Conservation (phyloP, 1,284 basidiomycete species). For the Sparassis latifolia region DNA sequence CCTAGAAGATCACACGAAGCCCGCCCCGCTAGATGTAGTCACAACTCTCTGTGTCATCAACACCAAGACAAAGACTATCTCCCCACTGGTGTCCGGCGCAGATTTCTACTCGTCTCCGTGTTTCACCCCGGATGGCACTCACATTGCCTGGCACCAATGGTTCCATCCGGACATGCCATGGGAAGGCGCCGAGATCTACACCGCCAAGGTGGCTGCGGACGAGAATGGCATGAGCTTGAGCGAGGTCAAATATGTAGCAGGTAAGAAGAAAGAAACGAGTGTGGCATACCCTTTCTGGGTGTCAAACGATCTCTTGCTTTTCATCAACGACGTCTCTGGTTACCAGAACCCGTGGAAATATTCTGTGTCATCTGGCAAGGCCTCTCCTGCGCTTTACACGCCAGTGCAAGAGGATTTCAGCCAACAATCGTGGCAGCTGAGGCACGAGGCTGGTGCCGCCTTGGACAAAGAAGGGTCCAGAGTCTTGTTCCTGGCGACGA, state of each 20-base stretch:
- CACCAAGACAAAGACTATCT: constrained; percentile 33
- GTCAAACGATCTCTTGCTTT: constrained; percentile 51
- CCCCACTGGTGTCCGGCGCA: constrained; percentile 43
- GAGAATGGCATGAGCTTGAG: constrained; percentile 24
- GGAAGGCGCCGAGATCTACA: constrained; percentile 59
- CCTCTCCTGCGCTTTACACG: constrained; percentile 36
- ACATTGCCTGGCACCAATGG: constrained; percentile 71
- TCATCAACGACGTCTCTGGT: constrained; percentile 61
- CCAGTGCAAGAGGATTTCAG: constrained; percentile 54
- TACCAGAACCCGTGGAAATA: constrained; percentile 68
- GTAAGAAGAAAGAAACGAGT: constrained; percentile 39
- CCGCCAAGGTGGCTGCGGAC: constrained; percentile 35
- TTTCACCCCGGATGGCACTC: constrained; percentile 64
- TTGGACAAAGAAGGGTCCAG: constrained; percentile 35
- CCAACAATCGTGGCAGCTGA: constrained; percentile 50
- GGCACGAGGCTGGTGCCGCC: constrained; percentile 43
- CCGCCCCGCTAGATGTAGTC: constrained; percentile 46
- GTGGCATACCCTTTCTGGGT: constrained; percentile 58
- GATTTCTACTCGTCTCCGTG: constrained; percentile 62
- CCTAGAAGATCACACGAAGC: constrained; percentile 64
- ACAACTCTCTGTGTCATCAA: constrained; percentile 56
- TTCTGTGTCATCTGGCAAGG: constrained; percentile 26
- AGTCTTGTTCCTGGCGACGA: constrained; percentile 41
- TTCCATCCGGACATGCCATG: constrained; percentile 79
- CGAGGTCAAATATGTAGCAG: constrained; percentile 38